phyloP scores from a whole-genome alignment of 164 flowering plant genomes.

The Warburgia ugandensis region DNA sequence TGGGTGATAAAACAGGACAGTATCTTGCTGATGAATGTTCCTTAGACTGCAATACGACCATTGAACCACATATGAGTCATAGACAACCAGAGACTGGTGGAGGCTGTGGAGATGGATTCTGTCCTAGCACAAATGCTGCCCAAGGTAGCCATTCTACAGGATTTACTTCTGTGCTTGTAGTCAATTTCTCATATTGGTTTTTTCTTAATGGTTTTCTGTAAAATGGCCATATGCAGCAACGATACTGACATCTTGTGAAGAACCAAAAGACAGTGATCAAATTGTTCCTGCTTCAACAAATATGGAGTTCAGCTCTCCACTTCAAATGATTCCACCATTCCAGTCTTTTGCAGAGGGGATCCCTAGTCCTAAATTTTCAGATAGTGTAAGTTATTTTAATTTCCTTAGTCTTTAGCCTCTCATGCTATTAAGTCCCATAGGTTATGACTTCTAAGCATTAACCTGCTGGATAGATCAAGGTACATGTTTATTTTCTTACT shows the following conservation, averaged over 20 bases:
- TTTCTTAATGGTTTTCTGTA: neutral
- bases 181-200: neutral
- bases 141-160: too few relatives aligned
- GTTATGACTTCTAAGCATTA: neutral
- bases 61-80: conserved; percentile 17
- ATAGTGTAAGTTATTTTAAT: conserved; percentile 60
- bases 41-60: conserved; percentile 22
- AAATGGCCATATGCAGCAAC: conserved; percentile 19
- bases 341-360: conserved; percentile 71
- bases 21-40: conserved; percentile 35
- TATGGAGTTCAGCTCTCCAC: conserved; percentile 68
- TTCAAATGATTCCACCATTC: conserved; percentile 73
- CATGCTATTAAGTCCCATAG: conserved; percentile 5
- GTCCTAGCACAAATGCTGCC: too few relatives aligned
- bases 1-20: conserved; percentile 34
- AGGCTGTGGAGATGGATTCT: conserved; percentile 10
- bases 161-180: neutral
- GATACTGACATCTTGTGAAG: conserved; percentile 27
- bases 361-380: conserved; percentile 88
- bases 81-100: conserved; percentile 15
- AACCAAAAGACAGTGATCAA: conserved; percentile 23
- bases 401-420: neutral
- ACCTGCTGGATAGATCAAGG: too few relatives aligned
- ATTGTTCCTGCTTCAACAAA: conserved; percentile 24
- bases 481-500: too few relatives aligned